Percentiles rank a stretch among this genome's conserved stretches.
These are phyloP conservation scores for Madurella mycetomatis DNA, from an alignment of 2,329 filamentous ascomycete species.

Conservation along the genomic window DNA sequence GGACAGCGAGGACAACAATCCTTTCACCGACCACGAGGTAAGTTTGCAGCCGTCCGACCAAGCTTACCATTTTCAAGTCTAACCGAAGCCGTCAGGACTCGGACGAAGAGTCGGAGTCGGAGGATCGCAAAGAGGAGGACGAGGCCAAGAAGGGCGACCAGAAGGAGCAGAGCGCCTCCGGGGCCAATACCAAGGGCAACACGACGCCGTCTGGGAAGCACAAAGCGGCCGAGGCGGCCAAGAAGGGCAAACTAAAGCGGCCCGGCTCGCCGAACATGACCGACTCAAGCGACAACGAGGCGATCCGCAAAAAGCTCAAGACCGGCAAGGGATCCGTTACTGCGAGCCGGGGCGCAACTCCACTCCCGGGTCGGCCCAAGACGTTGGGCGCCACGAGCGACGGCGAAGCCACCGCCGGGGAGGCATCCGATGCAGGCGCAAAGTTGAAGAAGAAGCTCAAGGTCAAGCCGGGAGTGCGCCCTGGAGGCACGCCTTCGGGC, in stretches of 20 bases:
- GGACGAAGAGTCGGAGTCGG: conserved; percentile 47
- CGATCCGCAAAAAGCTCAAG: conserved; percentile 71
- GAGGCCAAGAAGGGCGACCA: conserved; percentile 53
- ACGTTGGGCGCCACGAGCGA: conserved; percentile 60
- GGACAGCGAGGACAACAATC: conserved; percentile 35
- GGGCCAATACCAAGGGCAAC: conserved; percentile 64
- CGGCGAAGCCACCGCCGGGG: conserved; percentile 65
- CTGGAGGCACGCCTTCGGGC: conserved; percentile 50
- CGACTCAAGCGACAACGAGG: conserved; percentile 89
- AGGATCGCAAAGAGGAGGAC: conserved; percentile 59
- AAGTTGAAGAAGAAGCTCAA: conserved; percentile 54
- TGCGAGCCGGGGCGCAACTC: conserved; percentile 53
- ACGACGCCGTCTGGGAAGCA: conserved; percentile 51
- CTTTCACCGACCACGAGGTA: conserved; percentile 35
- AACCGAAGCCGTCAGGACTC: conserved; percentile 46
- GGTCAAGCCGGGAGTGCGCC: conserved; percentile 42
- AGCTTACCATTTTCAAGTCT: not conserved
- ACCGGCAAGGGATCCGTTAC: conserved; percentile 50
- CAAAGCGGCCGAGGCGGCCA: conserved; percentile 42
- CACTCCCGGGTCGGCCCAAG: conserved; percentile 43
- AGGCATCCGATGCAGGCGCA: conserved; percentile 56
- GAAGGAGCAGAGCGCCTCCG: conserved; percentile 45
- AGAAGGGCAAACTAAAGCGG: conserved; percentile 69
- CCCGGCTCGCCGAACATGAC: conserved; percentile 82
- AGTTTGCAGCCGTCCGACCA: conserved; percentile 9